Evolutionary conservation across 352 stramenopile genomes (phyloP).

Genomic region (Globisporangium alternatum): DNA sequence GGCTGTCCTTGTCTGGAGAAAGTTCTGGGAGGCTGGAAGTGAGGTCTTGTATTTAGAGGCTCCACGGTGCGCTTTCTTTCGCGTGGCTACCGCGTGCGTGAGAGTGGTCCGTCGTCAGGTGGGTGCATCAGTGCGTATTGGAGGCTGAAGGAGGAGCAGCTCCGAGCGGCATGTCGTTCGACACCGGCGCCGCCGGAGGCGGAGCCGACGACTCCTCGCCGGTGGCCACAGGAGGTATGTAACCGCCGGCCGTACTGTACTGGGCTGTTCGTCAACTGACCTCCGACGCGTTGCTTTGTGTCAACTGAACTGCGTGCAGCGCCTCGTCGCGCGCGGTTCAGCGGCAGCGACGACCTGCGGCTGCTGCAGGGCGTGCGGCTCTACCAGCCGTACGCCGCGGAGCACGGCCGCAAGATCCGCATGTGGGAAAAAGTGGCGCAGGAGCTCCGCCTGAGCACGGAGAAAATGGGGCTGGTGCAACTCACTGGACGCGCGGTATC

Average conservation of each 20-base stretch:
- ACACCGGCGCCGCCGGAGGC: neutral
- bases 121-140: constrained; percentile 8
- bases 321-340: constrained; percentile 32
- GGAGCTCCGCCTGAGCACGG: constrained; percentile 30
- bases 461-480: constrained; percentile 26
- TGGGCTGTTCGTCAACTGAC: neutral
- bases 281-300: neutral
- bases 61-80: constrained; percentile 8
- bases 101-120: constrained; percentile 5
- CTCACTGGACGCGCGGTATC: constrained; percentile 37
- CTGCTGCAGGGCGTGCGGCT: constrained; percentile 40
- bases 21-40: neutral
- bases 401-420: constrained; percentile 48
- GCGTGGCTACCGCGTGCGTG: constrained; percentile 6
- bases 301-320: constrained; percentile 5
- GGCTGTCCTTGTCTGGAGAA: neutral
- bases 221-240: constrained; percentile 1
- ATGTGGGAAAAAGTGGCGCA: constrained; percentile 49
- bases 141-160: constrained; percentile 8
- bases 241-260: neutral
- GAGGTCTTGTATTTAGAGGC: neutral
- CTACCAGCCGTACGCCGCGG: constrained; percentile 41
- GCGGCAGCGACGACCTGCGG: constrained; percentile 36
- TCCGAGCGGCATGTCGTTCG: constrained; percentile 9
- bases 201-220: constrained; percentile 2